Base-by-base conservation (phyloP, 129 eudicot species). In the Artemisia annua region DNA sequence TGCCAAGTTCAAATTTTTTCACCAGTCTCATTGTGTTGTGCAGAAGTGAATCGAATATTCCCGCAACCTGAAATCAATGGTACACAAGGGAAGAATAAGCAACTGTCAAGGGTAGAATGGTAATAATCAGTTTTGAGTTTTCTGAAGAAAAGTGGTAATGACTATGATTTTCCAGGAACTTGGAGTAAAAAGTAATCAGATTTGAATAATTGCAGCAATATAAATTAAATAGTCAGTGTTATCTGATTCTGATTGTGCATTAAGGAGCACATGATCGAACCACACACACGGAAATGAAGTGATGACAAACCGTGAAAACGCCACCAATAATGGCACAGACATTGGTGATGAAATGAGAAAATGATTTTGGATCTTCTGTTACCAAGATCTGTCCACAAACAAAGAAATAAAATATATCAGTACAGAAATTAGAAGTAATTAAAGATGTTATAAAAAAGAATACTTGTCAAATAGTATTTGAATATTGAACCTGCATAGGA, bases 281-380 rank as follows among this genome's bases (percentile, higher is more conserved):
- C 57, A 15, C 8, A 17, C 60, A 54, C 60, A 18, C 8, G 26
- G 18, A 14, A 55, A 16, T 59, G 11, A 71, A 69, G 57, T 39
- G 11, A 39, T 7, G 18, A 78, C 91, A 11, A 32, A 92, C 97
- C 93, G 96, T 89, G 82, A 89, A 92, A 77, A 92, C 80, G 67
- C 97, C 96, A 11, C 97, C 96, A 43, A 85, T 87, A 58, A 92
- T 89, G 48, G 97, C 96, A 72, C 97, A 89, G 13, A 92, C 74
- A 69, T 87, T 87, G 18, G 89, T 92, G 61, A 92, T 66, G 64
- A 92, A 89, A 81, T 89, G 97, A 1, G 94, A 53, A 71, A 89
- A 87, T 7, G 89, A 81, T 67, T 86, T 92, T 14, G 76, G 17
- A 17, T 72, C 69, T 71, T 88, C 96, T 22, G 85, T 85, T 20